Evolutionary conservation across 73 alveolate species (phyloP), one percentile per base, ranked within the genome.

Genomic region (Paramecium pentaurelia): DNA sequence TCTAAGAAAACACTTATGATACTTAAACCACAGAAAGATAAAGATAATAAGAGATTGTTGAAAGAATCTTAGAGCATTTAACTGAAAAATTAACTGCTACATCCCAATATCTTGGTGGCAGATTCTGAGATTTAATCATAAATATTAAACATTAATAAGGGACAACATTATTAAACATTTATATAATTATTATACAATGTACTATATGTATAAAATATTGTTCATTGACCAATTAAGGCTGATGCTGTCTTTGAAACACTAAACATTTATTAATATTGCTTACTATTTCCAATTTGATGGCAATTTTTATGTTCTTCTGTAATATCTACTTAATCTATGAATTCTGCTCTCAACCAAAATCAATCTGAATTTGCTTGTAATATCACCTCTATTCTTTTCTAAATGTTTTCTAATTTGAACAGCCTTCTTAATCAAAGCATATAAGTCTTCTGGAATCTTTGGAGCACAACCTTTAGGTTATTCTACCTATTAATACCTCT

Each of bases 241-340:
- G 91, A 80, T 14, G 91, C 91, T 27, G 71, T 49, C 91, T 80
- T 80, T 3, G 91, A 80, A 28, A 80, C 91, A 80, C 84, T 64
- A 64, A 28, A 64, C 9, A 16, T 6, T 28, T 32, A 28, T 64
- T 10, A 14, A 30, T 20, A 28, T 32, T 64, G 28, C 20, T 64
- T 64, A 64, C 84, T 98, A 98, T 94, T 97, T 98, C 99, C 99
- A 98, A 88, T 96, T 97, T 84, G 99, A 98, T 45, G 99, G 99
- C 77, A 98, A 93, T 86, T 96, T 92, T 96, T 97, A 95, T 92
- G 96, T 95, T 85, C 97, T 94, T 95, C 97, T 97, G 97, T 97
- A 98, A 98, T 98, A 98, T 92, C 99, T 95, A 58, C 99, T 99
- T 28, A 98, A 95, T 95, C 99, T 97, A 96, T 98, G 99, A 96